Evolutionary conservation across 2,329 filamentous ascomycete genomes (phyloP), one percentile per base, ranked within the genome.

Genomic region (Rhynchosporium secalis): DNA sequence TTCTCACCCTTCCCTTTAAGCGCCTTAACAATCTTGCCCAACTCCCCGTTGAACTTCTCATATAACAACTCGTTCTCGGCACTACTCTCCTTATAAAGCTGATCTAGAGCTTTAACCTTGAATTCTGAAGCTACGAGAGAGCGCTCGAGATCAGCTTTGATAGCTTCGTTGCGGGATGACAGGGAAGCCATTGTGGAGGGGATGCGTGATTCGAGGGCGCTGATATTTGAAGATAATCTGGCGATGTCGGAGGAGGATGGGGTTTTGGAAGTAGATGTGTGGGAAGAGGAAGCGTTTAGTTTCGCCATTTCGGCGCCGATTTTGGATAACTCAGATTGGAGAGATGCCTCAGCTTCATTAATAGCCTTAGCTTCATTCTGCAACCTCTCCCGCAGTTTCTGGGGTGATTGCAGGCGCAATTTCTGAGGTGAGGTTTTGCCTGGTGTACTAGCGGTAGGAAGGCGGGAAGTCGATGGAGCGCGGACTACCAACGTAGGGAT

Each of bases 11-110:
- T 88, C 3, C 86, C 85, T 68, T 88, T 88, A 54, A 95, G 81
- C 46, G 88, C 90, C 74, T 86, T 89, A 48, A 92, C 81, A 64
- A 97, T 90, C 78, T 90, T 92, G 69, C 86, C 89, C 54, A 98
- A 78, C 77, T 97, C 94, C n/a, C 86, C 85, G 71, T 97, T 96
- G 79, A 97, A 96, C 64, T 88, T 88, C 68, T 94, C 90, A 75
- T 97, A 97, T 60, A 98, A 80, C 36, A 94, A 84, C 77, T 97
- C 93, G 70, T 97, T 98, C 79, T 98, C 94, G 0, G 91, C 90
- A 70, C 87, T 92, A 15, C 88, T 85, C 72, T 96, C 92, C 67
- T 91, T 90, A 78, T 96, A 96, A 57, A 96, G 79, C 76, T 96
- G 90, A 73, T 97, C 93, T 58, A 97, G 85, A 46, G 89, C 89